Conservation (phyloP, 2,329 filamentous ascomycete species). For the Zalaria sp. region DNA sequence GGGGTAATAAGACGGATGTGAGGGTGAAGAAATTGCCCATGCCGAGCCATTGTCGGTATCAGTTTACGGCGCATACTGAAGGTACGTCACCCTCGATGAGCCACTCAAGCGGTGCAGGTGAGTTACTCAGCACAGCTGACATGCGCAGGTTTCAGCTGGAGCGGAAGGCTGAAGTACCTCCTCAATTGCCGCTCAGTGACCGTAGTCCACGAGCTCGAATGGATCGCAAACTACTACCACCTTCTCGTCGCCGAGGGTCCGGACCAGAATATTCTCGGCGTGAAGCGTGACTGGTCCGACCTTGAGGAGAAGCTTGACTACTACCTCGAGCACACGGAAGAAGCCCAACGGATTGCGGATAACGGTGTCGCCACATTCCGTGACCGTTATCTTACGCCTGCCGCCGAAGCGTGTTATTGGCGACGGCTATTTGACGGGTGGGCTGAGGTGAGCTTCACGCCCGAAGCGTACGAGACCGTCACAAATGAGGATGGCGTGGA, state of each 20-base stretch:
- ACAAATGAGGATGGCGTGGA: not conserved
- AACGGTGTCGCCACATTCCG: conserved; percentile 13
- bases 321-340: conserved; percentile 10
- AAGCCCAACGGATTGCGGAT: conserved; percentile 13
- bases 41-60: conserved; percentile 13
- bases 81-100: conserved; percentile 5
- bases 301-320: conserved; percentile 13
- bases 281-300: conserved; percentile 13
- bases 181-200: conserved; percentile 15
- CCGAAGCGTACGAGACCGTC: conserved; percentile 8
- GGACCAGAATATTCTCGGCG: conserved; percentile 15
- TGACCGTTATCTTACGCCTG: conserved; percentile 13
- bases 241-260: conserved; percentile 11
- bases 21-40: conserved; percentile 3
- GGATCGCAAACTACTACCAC: conserved; percentile 13
- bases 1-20: conserved; percentile 3
- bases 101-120: too few species aligned
- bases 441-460: conserved; percentile 14
- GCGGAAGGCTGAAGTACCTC: conserved; percentile 15
- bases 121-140: too few species aligned
- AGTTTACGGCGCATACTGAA: conserved; percentile 15
- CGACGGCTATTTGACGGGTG: conserved; percentile 15
- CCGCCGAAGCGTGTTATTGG: conserved; percentile 17
- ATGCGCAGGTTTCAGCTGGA: conserved; percentile 7
- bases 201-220: conserved; percentile 14